phyloP scores from a whole-genome alignment of 179 eudicot species.

The Dionaea muscipula region DNA sequence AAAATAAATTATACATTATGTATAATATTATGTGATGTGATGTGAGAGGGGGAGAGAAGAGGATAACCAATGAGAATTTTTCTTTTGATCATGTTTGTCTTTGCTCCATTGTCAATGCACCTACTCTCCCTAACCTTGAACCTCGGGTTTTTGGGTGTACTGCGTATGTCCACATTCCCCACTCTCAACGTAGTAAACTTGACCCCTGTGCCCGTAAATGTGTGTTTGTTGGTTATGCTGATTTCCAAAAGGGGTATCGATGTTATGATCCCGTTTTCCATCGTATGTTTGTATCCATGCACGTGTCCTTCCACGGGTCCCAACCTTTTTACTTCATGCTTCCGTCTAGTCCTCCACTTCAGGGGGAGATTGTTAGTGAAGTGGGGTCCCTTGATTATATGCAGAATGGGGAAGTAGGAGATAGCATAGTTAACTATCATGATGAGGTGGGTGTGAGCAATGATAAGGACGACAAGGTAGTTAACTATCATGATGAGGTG shows the following conservation, averaged over 20 bases:
- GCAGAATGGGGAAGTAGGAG: too few species aligned
- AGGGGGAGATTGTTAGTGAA: conserved; percentile 10
- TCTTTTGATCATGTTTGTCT: too few species aligned
- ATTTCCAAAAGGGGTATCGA: conserved; percentile 7
- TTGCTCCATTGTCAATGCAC: not conserved
- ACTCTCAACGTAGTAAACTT: not conserved
- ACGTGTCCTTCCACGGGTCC: conserved; percentile 4
- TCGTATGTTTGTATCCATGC: conserved; percentile 6
- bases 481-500: too few species aligned
- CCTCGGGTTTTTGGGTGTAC: conserved; percentile 10
- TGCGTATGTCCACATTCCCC: conserved; percentile 4
- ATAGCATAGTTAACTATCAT: too few species aligned
- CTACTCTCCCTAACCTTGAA: conserved; percentile 4
- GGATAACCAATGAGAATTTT: too few species aligned
- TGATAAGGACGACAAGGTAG: too few species aligned
- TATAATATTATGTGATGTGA: too few species aligned
- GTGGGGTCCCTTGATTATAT: too few species aligned
- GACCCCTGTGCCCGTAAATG: conserved; percentile 9
- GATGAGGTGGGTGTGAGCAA: too few species aligned
- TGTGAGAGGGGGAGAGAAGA: too few species aligned
- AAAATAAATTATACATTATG: too few species aligned
- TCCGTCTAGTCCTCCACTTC: not conserved
- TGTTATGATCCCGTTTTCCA: conserved; percentile 10
- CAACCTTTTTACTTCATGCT: conserved; percentile 7
- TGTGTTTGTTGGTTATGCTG: conserved; percentile 7